Evolutionary conservation across 2,329 filamentous ascomycete species (phyloP).

Genomic region (Peltaster fructicola): DNA sequence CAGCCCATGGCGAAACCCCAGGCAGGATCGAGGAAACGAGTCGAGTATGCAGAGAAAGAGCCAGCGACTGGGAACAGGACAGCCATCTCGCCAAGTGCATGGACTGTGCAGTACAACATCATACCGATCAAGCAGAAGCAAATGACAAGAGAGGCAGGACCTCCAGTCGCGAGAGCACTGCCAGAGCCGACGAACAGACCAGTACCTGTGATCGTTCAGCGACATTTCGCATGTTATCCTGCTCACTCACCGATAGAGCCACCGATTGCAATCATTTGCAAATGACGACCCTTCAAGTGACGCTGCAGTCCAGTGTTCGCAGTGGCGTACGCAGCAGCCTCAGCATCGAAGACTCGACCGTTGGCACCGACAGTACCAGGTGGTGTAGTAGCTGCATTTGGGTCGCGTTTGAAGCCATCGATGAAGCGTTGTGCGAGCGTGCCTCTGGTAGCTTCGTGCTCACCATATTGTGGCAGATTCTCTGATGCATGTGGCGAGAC

Average conservation of each 20-base stretch:
- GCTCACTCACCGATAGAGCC: slow-evolving; percentile 49
- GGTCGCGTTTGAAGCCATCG: slow-evolving; percentile 48
- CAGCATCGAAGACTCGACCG: slow-evolving; percentile 43
- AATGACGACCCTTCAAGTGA: slow-evolving; percentile 56
- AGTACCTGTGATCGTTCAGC: slow-evolving; percentile 16
- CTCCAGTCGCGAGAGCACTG: slow-evolving; percentile 15
- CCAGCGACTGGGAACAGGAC: slow-evolving; percentile 20
- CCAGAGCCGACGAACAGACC: slow-evolving; percentile 21
- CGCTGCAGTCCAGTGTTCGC: slow-evolving; percentile 58
- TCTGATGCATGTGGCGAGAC: slow-evolving; percentile 5
- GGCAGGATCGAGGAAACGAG: slow-evolving; percentile 18
- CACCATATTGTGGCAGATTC: slow-evolving; percentile 12
- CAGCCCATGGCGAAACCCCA: slow-evolving; percentile 21
- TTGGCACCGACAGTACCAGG: slow-evolving; percentile 31
- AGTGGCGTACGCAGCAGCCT: slow-evolving; percentile 42
- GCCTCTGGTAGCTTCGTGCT: slow-evolving; percentile 7
- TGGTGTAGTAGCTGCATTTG: slow-evolving; percentile 34
- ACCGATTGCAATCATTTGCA: slow-evolving; percentile 96
- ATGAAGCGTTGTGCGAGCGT: slow-evolving; percentile 24
- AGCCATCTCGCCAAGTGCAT: slow-evolving; percentile 19
- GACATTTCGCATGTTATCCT: slow-evolving; percentile 3
- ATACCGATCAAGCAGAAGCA: slow-evolving; percentile 16
- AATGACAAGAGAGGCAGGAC: slow-evolving; percentile 19
- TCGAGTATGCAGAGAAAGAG: slow-evolving; percentile 19
- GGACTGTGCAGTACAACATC: slow-evolving; percentile 18